Base-by-base conservation (phyloP, 2,329 filamentous ascomycete genomes). In the Penicillium thymicola region DNA sequence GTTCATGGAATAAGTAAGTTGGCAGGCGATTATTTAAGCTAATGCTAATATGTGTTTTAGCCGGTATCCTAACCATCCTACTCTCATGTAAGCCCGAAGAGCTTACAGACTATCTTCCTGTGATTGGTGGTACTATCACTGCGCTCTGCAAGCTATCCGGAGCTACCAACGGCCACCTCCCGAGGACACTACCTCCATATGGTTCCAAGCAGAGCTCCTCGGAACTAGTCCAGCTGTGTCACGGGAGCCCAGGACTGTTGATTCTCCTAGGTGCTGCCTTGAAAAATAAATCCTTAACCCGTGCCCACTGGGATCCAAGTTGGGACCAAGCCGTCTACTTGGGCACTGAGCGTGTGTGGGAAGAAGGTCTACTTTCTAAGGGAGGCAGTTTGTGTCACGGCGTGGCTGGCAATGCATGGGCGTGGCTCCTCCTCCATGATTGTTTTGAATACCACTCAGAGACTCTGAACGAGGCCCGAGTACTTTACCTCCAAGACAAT, bases 381-480 rank as follows among this genome's bases (percentile, higher is more conserved):
- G 75, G 75, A 10, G 74, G 73, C 0, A 69, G 74, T 25, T 40
- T 77, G 5, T 78, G 75, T 47, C 75, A 77, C 49, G 75, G 75
- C 0, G 70, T 76, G 32, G 62, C 74, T 2, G 75, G 75, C 11
- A 78, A 77, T 56, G 73, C 70, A 30, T 77, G 73, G 73, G 65
- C 75, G 11, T 60, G 74, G 50, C 60, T 77, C 0, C 55, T 72
- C 23, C 60, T 76, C 6, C 70, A 76, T 54, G 67, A 75, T 49
- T 57, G 57, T n/a, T 72, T 70, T 37, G 71, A 76, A 36, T 73
- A 75, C 43, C 63, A 69, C 13, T 43, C 59, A 0, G 57, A 64
- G 4, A 54, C 47, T 9, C 62, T 69, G 8, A 49, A 65, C 2
- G 58, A 52, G 9, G 67, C 69, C 8, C 68, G 61, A 45, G 44